Evolutionary conservation across 768 basidiomycete genomes (phyloP), one percentile per base, ranked within the genome.

Genomic region (Mycena floridula): DNA sequence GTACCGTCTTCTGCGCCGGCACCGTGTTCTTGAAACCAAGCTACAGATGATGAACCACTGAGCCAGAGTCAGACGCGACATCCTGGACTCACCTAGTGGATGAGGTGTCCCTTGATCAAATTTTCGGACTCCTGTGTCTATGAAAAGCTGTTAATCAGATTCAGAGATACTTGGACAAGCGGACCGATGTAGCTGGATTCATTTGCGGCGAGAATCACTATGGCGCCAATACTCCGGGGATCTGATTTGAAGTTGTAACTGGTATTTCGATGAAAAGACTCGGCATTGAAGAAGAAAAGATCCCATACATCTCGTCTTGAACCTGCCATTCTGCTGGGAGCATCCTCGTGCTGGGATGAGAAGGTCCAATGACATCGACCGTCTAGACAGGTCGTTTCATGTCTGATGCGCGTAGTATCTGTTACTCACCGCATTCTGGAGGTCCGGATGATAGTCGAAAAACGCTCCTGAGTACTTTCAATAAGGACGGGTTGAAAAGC

Each of bases 21-120:
- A 15, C 85, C 85, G 3, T 69, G 74, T 50, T 84, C 81, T 61
- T 90, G 89, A 59, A 76, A 91, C 89, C 89, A 93, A 18, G 91
- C 89, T 89, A 50, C n/a, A 13, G 27, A 32, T 8, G 37, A 44
- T 37, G 36, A 13, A 25, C 6, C 22, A 13, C 28, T 20, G 38
- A 23, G 16, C 18, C 9, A 7, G 7, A 28, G 25, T 44, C 35
- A 49, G 38, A 20, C 36, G 24, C 24, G 6, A 35, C 43, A 21
- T 27, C 15, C 18, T 5, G 20, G 9, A 52, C 69, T 51, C 59
- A 81, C 87, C 85, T 52, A 81, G 76, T 2, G 90, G 90, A 64
- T 89, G 89, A 5, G 89, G 88, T 24, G 58, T 66, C 11, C 89
- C 89, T 54, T 86, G 79, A 51, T 81, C 60, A 54, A 74, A 84